Evolutionary conservation across 805 yeast species (phyloP), one percentile per base, ranked within the genome.

Genomic region (Hanseniaspora opuntiae): DNA sequence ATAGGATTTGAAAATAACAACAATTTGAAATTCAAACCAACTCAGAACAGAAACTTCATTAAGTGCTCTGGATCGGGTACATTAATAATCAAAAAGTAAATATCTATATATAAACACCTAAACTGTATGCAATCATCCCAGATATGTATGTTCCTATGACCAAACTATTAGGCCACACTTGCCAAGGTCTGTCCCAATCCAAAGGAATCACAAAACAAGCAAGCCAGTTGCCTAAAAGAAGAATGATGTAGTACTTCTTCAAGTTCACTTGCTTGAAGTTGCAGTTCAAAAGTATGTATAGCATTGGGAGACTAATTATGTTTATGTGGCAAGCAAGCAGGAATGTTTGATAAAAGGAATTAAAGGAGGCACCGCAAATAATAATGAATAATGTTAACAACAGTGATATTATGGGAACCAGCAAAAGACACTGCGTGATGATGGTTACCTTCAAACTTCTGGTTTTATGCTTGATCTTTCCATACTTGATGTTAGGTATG

Each of bases 121-220:
- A 55, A 0, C 73, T 49, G 41, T 78, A 73, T 3, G 95, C 96
- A 2, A 76, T 59, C 30, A 79, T 71, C 2, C 81, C 76, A n/a
- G 96, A 97, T 0, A 72, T 33, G 61, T 86, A 86, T 0, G 81
- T 80, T 1, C 97, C 97, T 9, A 77, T 73, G 14, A 90, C 71
- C 42, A 90, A 73, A 0, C 97, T 90, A 52, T 87, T 77, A 7
- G 98, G 98, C 94, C 96, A 90, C 52, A 73, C 75, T 67, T 90
- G 98, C 98, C 98, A 90, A 25, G 84, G 86, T 61, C 97, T 75
- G 65, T 90, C 98, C 98, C 98, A 90, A 66, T 90, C 98, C 56
- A 93, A 72, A 0, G 97, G 97, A 55, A 93, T 88, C 1, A 95
- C 97, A 37, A 86, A 66, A 3, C 90, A 96, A 16, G 97, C 97